Conservation (phyloP, 768 basidiomycete species). For the Tephrocybe sp. region DNA sequence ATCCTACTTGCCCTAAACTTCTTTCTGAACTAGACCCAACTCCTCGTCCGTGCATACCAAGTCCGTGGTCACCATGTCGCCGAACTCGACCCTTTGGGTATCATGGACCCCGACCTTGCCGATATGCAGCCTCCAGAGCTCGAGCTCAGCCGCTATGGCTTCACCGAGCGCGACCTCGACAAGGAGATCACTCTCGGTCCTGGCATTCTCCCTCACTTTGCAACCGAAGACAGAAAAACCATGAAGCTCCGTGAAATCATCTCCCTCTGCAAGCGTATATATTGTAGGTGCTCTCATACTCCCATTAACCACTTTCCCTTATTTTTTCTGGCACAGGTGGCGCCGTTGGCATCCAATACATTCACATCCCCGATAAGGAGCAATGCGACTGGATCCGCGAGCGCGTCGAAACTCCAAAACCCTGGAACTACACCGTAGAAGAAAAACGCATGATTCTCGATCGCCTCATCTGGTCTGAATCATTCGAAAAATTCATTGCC, state of each 20-base stretch:
- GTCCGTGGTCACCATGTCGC: constrained; percentile 97
- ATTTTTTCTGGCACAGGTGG: constrained; percentile 51
- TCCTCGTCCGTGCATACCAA: constrained; percentile 97
- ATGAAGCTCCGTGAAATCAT: constrained; percentile 94
- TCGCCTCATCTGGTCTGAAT: constrained; percentile 99
- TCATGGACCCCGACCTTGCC: constrained; percentile 84
- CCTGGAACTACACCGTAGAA: constrained; percentile 96
- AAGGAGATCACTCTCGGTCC: constrained; percentile 94
- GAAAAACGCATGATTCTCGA: constrained; percentile 99
- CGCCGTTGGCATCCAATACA: constrained; percentile 85
- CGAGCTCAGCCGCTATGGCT: constrained; percentile 91
- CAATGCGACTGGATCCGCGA: constrained; percentile 99
- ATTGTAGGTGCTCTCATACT: constrained; percentile 60
- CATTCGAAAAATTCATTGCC: constrained; percentile 97
- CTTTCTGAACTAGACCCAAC: constrained; percentile 68
- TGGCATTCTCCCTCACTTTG: constrained; percentile 95
- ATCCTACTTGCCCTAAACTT: not conserved
- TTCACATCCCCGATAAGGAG: constrained; percentile 97
- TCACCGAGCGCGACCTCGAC: constrained; percentile 90
- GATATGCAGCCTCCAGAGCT: constrained; percentile 82
- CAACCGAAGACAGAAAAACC: constrained; percentile 77
- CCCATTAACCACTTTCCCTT: not conserved
- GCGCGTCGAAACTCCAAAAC: constrained; percentile 90
- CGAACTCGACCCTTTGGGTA: constrained; percentile 93
- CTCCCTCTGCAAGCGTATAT: constrained; percentile 84